These are phyloP conservation scores for Symbiodinium natans DNA, from an alignment of 73 alveolate species.

Conservation along the genomic window DNA sequence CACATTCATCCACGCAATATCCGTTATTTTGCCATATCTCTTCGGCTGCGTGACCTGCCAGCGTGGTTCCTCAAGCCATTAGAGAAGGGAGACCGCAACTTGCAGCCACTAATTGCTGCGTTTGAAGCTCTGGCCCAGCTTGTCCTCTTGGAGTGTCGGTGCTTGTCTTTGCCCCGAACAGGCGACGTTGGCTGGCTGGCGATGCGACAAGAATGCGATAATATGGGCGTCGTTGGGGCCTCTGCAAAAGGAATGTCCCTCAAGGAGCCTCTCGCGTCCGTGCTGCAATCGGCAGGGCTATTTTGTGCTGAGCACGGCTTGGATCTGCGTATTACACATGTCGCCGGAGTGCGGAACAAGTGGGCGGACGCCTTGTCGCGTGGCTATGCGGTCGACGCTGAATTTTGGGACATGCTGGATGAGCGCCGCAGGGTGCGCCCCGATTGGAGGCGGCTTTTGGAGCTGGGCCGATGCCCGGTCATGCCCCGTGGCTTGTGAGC, in stretches of 20 bases:
- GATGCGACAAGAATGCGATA: neutral
- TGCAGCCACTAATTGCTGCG: neutral
- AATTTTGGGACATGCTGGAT: neutral
- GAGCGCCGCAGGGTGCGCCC: neutral
- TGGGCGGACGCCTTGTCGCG: too few species aligned
- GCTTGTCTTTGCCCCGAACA: neutral
- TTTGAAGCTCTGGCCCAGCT: slow-evolving; percentile 42
- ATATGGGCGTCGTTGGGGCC: too few species aligned
- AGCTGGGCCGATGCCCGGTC: neutral
- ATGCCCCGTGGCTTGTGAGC: too few species aligned
- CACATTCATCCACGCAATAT: neutral
- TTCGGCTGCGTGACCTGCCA: neutral
- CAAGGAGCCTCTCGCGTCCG: too few species aligned
- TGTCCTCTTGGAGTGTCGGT: neutral
- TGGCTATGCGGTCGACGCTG: neutral
- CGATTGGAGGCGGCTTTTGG: neutral
- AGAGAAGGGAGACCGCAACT: neutral
- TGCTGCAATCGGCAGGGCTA: too few species aligned
- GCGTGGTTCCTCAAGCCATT: neutral
- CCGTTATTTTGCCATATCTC: neutral
- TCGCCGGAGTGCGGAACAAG: too few species aligned
- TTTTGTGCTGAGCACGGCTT: too few species aligned
- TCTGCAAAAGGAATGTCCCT: too few species aligned
- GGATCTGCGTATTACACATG: too few species aligned
- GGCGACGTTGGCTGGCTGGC: neutral